Evolutionary conservation across 106 monocot genomes (phyloP), one percentile per base, ranked within the genome.

Genomic region (Platanthera guangdongensis): DNA sequence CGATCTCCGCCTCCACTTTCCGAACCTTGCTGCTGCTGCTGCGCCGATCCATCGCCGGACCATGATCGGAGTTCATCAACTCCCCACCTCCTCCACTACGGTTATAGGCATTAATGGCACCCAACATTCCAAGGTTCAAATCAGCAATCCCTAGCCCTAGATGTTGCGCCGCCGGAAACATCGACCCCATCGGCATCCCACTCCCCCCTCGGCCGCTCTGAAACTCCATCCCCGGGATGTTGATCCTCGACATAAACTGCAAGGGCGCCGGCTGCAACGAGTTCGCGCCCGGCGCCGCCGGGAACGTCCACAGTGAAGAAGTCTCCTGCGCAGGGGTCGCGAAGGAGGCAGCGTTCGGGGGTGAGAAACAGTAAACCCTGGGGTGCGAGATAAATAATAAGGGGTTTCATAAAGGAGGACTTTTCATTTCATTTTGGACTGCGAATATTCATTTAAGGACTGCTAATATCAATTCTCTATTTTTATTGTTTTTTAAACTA

Each of bases 161-260:
- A 18, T 72, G 72, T 21, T 49, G 81, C 53, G 78, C 82, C 65
- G 80, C 80, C 72, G 80, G 70, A n/a, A 84, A n/a, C 80, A 86
- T 88, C 2, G 86, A 84, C 0, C 83, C 81, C 49, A 90, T 63
- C 71, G 83, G 85, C 77, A 86, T 30, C 30, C 52, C 79, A 7
- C 64, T 51, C 63, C 63, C 16, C 4, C 72, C 81, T 6, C 85
- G 83, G 39, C 86, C 86, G 65, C 83, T 79, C 0, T 82, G 84
- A 10, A 82, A 22, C 62, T 25, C 51, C 0, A 78, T 82, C 6
- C 81, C 83, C 19, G 89, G 70, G 50, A 88, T 65, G 50, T 86
- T 90, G n/a, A 92, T 75, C 68, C 92, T 80, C 7, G 92, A 83
- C 95, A 95, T 92, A 88, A 95, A 95, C 52, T 92, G 95, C 1